Base-by-base conservation (phyloP, 148 eudicot genomes). In the Spergularia marina region DNA sequence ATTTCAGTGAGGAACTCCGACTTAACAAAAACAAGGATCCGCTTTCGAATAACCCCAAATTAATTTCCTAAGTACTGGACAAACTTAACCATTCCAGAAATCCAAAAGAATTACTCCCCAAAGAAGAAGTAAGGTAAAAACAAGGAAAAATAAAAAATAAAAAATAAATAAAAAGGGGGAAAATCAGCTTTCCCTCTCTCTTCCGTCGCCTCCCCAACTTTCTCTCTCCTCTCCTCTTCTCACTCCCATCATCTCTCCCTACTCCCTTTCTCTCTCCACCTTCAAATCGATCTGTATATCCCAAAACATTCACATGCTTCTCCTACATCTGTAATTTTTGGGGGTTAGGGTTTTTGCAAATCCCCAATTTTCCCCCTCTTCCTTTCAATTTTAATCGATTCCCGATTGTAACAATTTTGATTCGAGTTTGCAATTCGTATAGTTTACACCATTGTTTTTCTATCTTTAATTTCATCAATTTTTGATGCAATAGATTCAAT, bases 261-360 rank as follows among this genome's bases (percentile, higher is more conserved):
- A 12, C 18, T 16, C 36, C n/a, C n/a, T 39, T 17, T 39, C 7
- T 58, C 17, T 66, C 36, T 56, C 47, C 54, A 70, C 36, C 36
- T 56, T 34, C 13, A n/a, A 16, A 23, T 16, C 12, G 23, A 73
- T 49, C 72, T 40, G 10, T 17, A 34, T 59, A 4, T 14, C 9
- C 72, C 4, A 14, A 3, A 14, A 3, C 12, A 7, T 30, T 40
- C 12, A 67, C 13, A 34, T n/a, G 44, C n/a, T 4, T 5, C 41
- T 74, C 0, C 7, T 17, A 23, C 25, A 23, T 52, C 12, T 49
- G 41, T 54, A 78, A 77, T 55, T 40, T 20, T 83, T 53, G 72
- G 56, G 72, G 56, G 61, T 82, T 77, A 79, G 82, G 79, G 69
- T 61, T 71, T 36, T 70, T 25, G 53, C 15, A 57, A 18, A 30